Base-by-base conservation (phyloP, 257 asterid species). In the Gardenia jasminoides region DNA sequence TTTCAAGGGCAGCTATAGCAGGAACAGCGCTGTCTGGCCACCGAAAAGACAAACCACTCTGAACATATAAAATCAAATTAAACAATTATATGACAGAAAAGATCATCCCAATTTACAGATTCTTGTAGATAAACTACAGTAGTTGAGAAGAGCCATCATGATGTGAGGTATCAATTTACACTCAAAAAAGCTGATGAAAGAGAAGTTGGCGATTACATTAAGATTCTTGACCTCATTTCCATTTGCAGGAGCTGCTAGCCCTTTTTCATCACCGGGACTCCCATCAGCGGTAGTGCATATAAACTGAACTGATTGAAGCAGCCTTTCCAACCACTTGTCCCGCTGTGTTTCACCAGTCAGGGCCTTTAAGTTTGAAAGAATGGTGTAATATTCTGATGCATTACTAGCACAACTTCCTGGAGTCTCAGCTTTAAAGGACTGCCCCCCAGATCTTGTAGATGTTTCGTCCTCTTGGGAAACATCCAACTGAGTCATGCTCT, bases 11-110 rank as follows among this genome's bases (percentile, higher is more conserved):
- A 80, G 79, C 84, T 81, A 90, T 85, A 68, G 87, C 87, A 48
- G 81, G 56, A 81, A 90, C 95, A 78, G 90, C 98, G 19, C 86
- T 82, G 78, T 88, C 91, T 52, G 97, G 96, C 97, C 97, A 94
- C 69, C 47, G 83, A 79, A 86, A 81, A 62, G 87, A 79, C 69
- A 33, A 76, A 54, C 74, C 86, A 73, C 78, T 87, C 96, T 89
- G 79, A 20, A 83, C 72, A 81, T 79, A 86, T 65, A 62, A 72
- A 81, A 65, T 73, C 46, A 61, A 48, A 47, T 36, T 36, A 46
- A 82, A 52, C 33, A 74, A 33, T 44, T 66, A 82, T 54, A 31
- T 47, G 39, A 43, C 74, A 75, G 50, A 64, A 6, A 30, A 48
- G 33, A 33, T 8, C 33, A 74, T 19, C n/a, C 68, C 78, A 54